Conservation (phyloP, 805 yeast species). For the Jamesozyma lodderae region DNA sequence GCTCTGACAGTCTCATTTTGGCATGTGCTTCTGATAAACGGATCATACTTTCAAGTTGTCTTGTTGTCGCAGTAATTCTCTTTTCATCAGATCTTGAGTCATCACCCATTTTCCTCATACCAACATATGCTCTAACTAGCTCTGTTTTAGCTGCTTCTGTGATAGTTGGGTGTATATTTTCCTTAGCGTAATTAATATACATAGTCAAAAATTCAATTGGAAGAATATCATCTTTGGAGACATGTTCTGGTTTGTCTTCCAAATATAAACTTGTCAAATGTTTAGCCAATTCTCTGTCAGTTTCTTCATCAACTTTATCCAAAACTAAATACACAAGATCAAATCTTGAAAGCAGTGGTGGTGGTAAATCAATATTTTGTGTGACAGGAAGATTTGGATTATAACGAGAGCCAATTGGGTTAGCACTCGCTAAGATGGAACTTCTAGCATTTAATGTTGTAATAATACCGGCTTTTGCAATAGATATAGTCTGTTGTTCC, state of each 20-base stretch:
- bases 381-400: constrained; percentile 94
- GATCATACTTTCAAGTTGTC: constrained; percentile 94
- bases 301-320: constrained; percentile 81
- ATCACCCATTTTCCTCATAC: constrained; percentile 89
- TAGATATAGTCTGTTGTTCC: constrained; percentile 98
- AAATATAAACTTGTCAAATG: constrained; percentile 88
- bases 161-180: constrained; percentile 68
- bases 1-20: constrained; percentile 72
- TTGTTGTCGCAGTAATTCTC: constrained; percentile 93
- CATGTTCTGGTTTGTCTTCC: constrained; percentile 76
- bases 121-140: constrained; percentile 80
- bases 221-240: constrained; percentile 54
- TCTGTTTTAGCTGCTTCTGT: constrained; percentile 75
- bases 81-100: constrained; percentile 78
- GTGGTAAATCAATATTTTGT: constrained; percentile 91
- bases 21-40: constrained; percentile 95
- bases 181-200: constrained; percentile 92
- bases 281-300: constrained; percentile 78
- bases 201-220: constrained; percentile 82
- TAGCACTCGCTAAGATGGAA: constrained; percentile 91
- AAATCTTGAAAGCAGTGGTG: constrained; percentile 88
- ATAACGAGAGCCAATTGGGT: constrained; percentile 92
- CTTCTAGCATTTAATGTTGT: constrained; percentile 95
- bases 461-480: constrained; percentile 97
- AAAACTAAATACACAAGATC: constrained; percentile 87